Evolutionary conservation across 2,329 filamentous ascomycete species (phyloP).

Genomic region (Phoma sp.): DNA sequence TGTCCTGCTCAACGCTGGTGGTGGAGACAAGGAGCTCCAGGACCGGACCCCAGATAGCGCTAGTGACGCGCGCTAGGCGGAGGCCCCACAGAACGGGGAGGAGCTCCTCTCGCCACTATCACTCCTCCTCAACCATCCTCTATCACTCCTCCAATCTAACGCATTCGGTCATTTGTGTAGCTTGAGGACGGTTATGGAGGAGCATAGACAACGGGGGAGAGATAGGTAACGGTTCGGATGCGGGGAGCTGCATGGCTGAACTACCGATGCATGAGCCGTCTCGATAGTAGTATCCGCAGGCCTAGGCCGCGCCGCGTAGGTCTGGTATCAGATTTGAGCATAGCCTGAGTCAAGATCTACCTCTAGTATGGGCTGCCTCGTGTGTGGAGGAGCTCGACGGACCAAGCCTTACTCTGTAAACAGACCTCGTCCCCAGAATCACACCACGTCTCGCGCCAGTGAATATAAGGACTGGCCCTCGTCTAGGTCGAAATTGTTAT

Average conservation of each 20-base stretch:
- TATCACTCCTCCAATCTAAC: neutral
- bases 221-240: conserved; percentile 5
- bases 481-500: neutral
- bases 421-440: neutral
- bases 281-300: neutral
- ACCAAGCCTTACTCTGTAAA: neutral
- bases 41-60: conserved; percentile 1
- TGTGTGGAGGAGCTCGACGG: conserved; percentile 11
- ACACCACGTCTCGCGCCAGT: neutral
- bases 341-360: neutral
- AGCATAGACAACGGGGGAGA: neutral
- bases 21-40: conserved; percentile 8
- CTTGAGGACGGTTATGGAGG: neutral
- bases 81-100: conserved; percentile 12
- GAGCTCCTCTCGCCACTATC: conserved; percentile 21
- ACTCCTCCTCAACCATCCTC: neutral
- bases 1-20: neutral
- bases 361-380: neutral
- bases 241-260: neutral
- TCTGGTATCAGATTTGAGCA: neutral
- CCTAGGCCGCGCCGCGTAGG: neutral
- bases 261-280: neutral
- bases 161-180: neutral
- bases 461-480: conserved; percentile 7
- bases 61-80: neutral